These are phyloP conservation scores for Lobosporangium transversale DNA, from an alignment of 192 early-diverging fungal genomes.

Conservation along the genomic window DNA sequence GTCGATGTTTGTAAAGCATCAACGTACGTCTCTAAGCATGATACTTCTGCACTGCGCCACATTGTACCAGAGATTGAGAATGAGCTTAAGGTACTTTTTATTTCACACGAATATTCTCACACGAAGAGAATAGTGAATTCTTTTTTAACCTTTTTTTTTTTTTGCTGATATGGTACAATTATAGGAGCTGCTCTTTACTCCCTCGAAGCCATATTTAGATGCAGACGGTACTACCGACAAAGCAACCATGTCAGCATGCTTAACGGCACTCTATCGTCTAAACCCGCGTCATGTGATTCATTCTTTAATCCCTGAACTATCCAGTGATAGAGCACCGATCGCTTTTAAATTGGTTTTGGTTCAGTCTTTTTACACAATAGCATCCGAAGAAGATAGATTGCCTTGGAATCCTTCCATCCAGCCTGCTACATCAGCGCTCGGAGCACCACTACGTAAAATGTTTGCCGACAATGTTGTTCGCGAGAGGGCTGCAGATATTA, in stretches of 20 bases:
- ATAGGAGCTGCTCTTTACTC: slow-evolving; percentile 75
- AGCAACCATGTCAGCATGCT: slow-evolving; percentile 75
- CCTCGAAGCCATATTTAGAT: slow-evolving; percentile 55
- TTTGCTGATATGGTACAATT: neutral
- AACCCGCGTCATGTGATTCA: slow-evolving; percentile 80
- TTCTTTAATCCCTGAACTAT: slow-evolving; percentile 74
- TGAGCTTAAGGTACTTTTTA: slow-evolving; percentile 68
- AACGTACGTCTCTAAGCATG: slow-evolving; percentile 71
- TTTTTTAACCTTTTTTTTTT: no score
- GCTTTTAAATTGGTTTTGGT: slow-evolving; percentile 85
- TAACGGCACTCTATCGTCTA: slow-evolving; percentile 81
- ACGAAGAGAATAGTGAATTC: no score
- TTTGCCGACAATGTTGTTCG: slow-evolving; percentile 66
- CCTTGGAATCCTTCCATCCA: slow-evolving; percentile 77
- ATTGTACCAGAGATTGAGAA: slow-evolving; percentile 79
- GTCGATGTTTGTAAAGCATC: slow-evolving; percentile 81
- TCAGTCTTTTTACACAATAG: slow-evolving; percentile 76
- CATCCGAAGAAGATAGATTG: slow-evolving; percentile 69
- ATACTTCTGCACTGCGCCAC: slow-evolving; percentile 67
- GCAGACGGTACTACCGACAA: slow-evolving; percentile 79
- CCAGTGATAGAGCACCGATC: slow-evolving; percentile 74
- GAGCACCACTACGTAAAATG: slow-evolving; percentile 67
- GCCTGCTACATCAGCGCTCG: slow-evolving; percentile 66
- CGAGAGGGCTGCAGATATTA: slow-evolving; percentile 45
- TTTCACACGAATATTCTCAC: no score